Evolutionary conservation across 768 basidiomycete species (phyloP).

Genomic region (Tulasnella calospora): DNA sequence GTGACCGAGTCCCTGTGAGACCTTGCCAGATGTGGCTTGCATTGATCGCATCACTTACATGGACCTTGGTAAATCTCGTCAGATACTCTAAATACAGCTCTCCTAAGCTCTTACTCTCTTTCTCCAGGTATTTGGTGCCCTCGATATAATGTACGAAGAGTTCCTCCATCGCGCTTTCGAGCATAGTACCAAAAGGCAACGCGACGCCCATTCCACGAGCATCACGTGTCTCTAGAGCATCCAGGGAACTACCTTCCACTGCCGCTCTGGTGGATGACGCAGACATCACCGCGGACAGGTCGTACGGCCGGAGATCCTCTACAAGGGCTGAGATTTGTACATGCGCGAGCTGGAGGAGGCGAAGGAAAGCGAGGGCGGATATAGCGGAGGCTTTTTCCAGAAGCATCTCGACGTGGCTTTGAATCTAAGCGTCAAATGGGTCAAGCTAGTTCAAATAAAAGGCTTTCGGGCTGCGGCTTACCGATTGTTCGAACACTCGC

Average conservation of each 20-base stretch:
- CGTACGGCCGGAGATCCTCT: slow-evolving; percentile 88
- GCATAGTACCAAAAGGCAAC: slow-evolving; percentile 69
- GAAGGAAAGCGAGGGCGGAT: slow-evolving; percentile 86
- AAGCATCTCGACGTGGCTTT: slow-evolving; percentile 91
- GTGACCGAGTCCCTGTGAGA: slow-evolving; percentile 1
- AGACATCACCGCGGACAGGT: slow-evolving; percentile 55
- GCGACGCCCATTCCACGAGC: slow-evolving; percentile 37
- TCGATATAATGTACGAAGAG: slow-evolving; percentile 92
- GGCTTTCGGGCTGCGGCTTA: slow-evolving; percentile 40
- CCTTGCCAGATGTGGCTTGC: not conserved
- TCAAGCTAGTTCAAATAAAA: not conserved
- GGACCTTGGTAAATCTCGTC: slow-evolving; percentile 75
- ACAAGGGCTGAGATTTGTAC: slow-evolving; percentile 70
- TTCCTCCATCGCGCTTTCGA: slow-evolving; percentile 95
- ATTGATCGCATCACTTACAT: slow-evolving; percentile 50
- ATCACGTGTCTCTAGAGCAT: slow-evolving; percentile 19
- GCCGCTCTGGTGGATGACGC: not conserved
- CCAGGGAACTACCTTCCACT: slow-evolving; percentile 9
- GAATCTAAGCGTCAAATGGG: slow-evolving; percentile 57
- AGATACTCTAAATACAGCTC: slow-evolving; percentile 73
- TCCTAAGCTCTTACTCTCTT: slow-evolving; percentile 77
- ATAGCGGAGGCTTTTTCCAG: slow-evolving; percentile 67
- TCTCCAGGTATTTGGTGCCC: slow-evolving; percentile 84
- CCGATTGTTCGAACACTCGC: slow-evolving; percentile 94
- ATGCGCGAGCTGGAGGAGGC: slow-evolving; percentile 84